Evolutionary conservation across 1,284 basidiomycete genomes (phyloP).

Genomic region (Austroboletus novae-zelandiae): DNA sequence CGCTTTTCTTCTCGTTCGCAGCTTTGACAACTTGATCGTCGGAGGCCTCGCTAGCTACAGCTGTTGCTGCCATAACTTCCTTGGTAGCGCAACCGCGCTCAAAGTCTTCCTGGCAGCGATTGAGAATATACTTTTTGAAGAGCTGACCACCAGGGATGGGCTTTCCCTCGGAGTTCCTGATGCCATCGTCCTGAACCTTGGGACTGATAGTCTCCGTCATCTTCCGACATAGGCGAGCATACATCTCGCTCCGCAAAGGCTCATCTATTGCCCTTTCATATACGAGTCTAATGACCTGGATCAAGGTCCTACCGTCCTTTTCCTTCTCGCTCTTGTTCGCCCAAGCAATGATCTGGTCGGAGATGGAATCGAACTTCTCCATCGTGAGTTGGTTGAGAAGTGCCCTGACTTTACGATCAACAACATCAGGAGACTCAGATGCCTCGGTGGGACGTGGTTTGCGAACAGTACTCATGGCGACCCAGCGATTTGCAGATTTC

Average conservation of each 20-base stretch:
- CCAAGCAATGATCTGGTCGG: constrained; percentile 89
- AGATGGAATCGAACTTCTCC: constrained; percentile 96
- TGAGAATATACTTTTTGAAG: constrained; percentile 94
- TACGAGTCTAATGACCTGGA: constrained; percentile 93
- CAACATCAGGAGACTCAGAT: constrained; percentile 71
- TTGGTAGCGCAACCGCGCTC: constrained; percentile 85
- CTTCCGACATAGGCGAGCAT: constrained; percentile 91
- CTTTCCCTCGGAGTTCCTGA: constrained; percentile 75
- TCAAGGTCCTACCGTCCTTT: constrained; percentile 90
- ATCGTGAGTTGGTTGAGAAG: constrained; percentile 96
- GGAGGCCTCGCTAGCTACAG: constrained; percentile 49
- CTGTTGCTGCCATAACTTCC: constrained; percentile 60
- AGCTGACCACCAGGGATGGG: constrained; percentile 86
- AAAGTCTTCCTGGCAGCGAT: constrained; percentile 93
- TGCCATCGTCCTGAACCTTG: constrained; percentile 86
- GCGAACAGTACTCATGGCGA: constrained; percentile 36
- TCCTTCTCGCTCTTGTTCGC: constrained; percentile 93
- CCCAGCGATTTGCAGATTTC: constrained; percentile 84
- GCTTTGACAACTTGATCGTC: constrained; percentile 64
- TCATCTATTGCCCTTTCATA: constrained; percentile 98
- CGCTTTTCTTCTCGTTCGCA: constrained; percentile 58
- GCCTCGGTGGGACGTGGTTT: constrained; percentile 39
- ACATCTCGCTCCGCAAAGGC: constrained; percentile 95
- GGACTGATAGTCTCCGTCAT: constrained; percentile 89
- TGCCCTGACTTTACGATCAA: constrained; percentile 92